Base-by-base conservation (phyloP, 306 rosid species). In the Geum urbanum region DNA sequence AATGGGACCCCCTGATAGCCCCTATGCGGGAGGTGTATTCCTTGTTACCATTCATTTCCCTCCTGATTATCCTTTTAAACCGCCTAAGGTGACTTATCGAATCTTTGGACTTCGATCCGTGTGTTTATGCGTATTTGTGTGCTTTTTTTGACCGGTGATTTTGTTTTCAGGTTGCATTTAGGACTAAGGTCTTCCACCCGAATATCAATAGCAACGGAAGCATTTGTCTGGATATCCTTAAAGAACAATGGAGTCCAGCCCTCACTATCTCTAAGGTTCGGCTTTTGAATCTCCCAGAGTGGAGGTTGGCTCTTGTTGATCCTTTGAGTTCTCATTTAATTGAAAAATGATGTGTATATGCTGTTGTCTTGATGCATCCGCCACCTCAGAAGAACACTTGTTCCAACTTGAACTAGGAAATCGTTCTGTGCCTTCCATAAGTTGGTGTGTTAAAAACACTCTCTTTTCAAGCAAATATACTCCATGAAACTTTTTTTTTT, bases 191-290 rank as follows among this genome's bases (percentile, higher is more conserved):
- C 67, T 87, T 87, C 72, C 91, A 87, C 67, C 91, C 91, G 0
- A 87, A 87, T 56, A 87, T 87, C 75, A 87, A 87, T 48, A 87
- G 92, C 84, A 87, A 87, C 53, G 92, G 92, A 55, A 87, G 92
- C 86, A 87, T 87, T 66, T 87, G 92, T 74, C 89, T 87, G 52
- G 92, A 87, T 39, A 87, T 87, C 75, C 89, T 87, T 37, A 87
- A 87, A 66, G 92, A 87, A 76, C 92, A 87, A 70, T 87, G 92
- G 92, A 87, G 92, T 74, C 92, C 92, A 0, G 92, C 92, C 1
- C 92, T 87, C 41, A 87, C 92, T 12, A 87, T 87, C 71, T 87
- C 92, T 0, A 87, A 87, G 92, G 92, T 85, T 61, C 27, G 66
- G 13, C 48, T 56, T 37, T 15, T 12, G 4, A 19, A 39, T 4